phyloP scores from a whole-genome alignment of 2,329 filamentous ascomycete species.

The Hirsutella minnesotensis region DNA sequence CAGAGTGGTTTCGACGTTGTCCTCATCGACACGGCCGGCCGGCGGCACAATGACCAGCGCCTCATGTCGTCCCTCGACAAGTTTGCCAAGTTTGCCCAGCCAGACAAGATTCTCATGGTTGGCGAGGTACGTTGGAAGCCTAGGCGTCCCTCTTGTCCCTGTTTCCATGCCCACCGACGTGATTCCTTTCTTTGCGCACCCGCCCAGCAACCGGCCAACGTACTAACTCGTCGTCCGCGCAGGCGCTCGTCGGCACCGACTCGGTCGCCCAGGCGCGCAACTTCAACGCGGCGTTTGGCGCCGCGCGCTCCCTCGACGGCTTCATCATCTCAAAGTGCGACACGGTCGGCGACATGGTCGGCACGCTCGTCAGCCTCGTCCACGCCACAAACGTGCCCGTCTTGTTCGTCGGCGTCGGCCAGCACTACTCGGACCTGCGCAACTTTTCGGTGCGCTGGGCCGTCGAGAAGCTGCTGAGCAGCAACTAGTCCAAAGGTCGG shows the following conservation, averaged over 20 bases:
- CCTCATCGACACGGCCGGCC: slow-evolving; percentile 89
- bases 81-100: slow-evolving; percentile 89
- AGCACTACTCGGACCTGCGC: slow-evolving; percentile 56
- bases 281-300: slow-evolving; percentile 88
- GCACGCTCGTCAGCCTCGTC: slow-evolving; percentile 88
- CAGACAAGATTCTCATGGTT: slow-evolving; percentile 98
- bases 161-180: neutral
- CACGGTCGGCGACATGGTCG: slow-evolving; percentile 98
- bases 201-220: too few species aligned
- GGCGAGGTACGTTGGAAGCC: slow-evolving; percentile 30
- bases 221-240: neutral
- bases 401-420: slow-evolving; percentile 70
- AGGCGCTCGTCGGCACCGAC: slow-evolving; percentile 88
- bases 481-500: slow-evolving; percentile 2
- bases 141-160: neutral
- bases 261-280: slow-evolving; percentile 91
- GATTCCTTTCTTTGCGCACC: neutral
- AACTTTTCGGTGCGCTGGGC: slow-evolving; percentile 62
- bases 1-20: slow-evolving; percentile 80
- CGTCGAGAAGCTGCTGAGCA: slow-evolving; percentile 51
- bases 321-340: slow-evolving; percentile 99
- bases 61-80: slow-evolving; percentile 96
- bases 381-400: slow-evolving; percentile 95
- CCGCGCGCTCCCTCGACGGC: slow-evolving; percentile 70
- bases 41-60: slow-evolving; percentile 87